Percentiles rank a stretch among this genome's conserved stretches.
phyloP scores from a whole-genome alignment of 257 asterid genomes.

The Salvia splendens region DNA sequence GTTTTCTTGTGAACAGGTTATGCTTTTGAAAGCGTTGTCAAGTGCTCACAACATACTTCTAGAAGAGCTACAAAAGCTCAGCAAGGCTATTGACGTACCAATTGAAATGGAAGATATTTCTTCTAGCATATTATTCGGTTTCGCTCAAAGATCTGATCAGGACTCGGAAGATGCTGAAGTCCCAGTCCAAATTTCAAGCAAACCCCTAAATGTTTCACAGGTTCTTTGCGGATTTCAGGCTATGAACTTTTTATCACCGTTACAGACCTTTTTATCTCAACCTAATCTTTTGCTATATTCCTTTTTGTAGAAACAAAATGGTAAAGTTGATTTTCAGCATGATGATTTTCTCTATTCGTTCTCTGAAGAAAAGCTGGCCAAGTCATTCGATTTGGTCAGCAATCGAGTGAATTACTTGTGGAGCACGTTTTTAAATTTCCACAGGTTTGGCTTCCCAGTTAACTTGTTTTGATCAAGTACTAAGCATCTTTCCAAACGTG shows the following conservation, averaged over 20 bases:
- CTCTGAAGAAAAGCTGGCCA: conserved; percentile 59
- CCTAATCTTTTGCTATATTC: conserved; percentile 33
- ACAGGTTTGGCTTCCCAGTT: conserved; percentile 63
- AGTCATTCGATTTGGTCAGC: conserved; percentile 57
- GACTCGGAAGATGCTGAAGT: conserved; percentile 45
- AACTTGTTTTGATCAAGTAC: background rate
- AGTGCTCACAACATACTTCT: conserved; percentile 70
- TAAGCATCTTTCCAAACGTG: too few relatives aligned
- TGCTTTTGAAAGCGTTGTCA: conserved; percentile 68
- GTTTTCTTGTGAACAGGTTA: conserved; percentile 44
- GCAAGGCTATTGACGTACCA: conserved; percentile 72
- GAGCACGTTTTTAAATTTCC: conserved; percentile 76
- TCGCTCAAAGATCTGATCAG: conserved; percentile 41
- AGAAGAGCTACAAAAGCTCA: conserved; percentile 72
- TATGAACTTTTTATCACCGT: conserved; percentile 19
- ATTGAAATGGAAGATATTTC: conserved; percentile 57
- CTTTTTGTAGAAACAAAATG: conserved; percentile 61
- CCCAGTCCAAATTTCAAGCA: conserved; percentile 46
- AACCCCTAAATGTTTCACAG: conserved; percentile 41
- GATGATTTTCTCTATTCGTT: conserved; percentile 52
- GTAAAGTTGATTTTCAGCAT: conserved; percentile 45
- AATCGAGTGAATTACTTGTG: conserved; percentile 67
- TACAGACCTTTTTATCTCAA: conserved; percentile 16
- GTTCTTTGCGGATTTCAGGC: conserved; percentile 35
- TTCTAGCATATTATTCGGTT: conserved; percentile 48